Evolutionary conservation across 1,284 basidiomycete genomes (phyloP), one percentile per base, ranked within the genome.

Genomic region (Coniferiporia weirii): DNA sequence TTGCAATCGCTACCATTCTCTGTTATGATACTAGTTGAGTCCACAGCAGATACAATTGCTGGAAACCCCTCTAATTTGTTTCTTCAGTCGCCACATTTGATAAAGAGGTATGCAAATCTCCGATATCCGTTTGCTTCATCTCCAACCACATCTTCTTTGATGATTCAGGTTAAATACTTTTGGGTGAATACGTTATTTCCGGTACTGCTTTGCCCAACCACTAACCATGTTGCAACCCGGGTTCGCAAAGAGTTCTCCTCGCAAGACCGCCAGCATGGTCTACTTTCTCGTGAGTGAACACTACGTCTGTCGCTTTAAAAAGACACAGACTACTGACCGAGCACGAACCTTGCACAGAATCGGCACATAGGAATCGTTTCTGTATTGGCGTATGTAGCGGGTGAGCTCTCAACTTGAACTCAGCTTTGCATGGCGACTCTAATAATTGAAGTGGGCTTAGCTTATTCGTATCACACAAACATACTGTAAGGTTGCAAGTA

Each of bases 1-100:
- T 48, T 15, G 45, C 54, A 10, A 34, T 56, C 10, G 35, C 32
- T 13, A 46, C 20, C 17, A 19, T 49, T 13, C 54, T 56, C 15
- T n/a, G 34, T 20, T 56, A 56, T 19, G 54, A 56, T 36, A 45
- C 36, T 15, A 48, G 54, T 56, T 46, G 32, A 56, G 54, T 56
- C 27, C 5, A 27, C 5, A 27, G 5, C 27, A 27, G 5, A 27
- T 5, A 2, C 27, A 27, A 5, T 27, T 8, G 4, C 9, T 19
- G 35, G 32, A 56, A n/a, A 46, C 5, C 43, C 48, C 10, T 27
- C 27, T 27, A 27, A n/a, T 34, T 47, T 17, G n/a, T 13, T 43
- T 43, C 40, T n/a, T 19, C 2, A 56, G 54, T 56, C 19, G 36
- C 32, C 12, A 56, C 54, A 17, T n/a, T 56, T 9, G 54, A 56